Conservation (phyloP, 257 asterid genomes). For the Thymus quinquecostatus region DNA sequence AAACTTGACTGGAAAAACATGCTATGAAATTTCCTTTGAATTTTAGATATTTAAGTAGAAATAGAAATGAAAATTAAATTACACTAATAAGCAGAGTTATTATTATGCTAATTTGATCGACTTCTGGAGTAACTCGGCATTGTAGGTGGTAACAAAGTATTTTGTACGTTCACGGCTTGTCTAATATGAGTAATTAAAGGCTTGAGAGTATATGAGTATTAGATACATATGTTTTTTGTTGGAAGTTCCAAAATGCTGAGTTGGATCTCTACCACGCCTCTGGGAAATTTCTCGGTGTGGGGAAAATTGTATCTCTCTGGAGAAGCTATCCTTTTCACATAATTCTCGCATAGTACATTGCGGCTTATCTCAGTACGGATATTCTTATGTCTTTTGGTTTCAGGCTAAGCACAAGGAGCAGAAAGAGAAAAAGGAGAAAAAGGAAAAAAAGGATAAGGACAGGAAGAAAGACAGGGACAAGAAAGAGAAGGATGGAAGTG, state of each 20-base stretch:
- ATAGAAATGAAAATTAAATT: not conserved
- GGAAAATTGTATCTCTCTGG: not conserved
- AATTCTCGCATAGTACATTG: not conserved
- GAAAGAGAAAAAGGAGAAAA: conserved; percentile 58
- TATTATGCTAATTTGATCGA: conserved; percentile 12
- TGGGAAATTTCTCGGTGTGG: not conserved
- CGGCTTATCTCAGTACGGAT: not conserved
- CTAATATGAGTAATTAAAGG: too few species aligned
- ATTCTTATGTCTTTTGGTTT: conserved; percentile 33
- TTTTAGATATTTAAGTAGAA: not conserved
- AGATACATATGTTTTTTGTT: not conserved
- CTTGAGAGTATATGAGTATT: not conserved
- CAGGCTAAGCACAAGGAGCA: conserved; percentile 72
- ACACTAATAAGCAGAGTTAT: not conserved
- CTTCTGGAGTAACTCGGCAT: not conserved
- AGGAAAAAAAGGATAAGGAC: conserved; percentile 68
- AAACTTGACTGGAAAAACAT: not conserved
- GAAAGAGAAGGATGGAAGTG: conserved; percentile 67
- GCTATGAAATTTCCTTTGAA: not conserved
- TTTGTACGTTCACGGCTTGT: too few species aligned
- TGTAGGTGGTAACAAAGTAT: too few species aligned
- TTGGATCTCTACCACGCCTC: conserved; percentile 2
- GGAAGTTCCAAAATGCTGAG: conserved; percentile 18
- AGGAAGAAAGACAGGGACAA: conserved; percentile 63
- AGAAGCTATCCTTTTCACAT: not conserved